Conservation (phyloP, 164 flowering plant genomes). For the Warburgia ugandensis region DNA sequence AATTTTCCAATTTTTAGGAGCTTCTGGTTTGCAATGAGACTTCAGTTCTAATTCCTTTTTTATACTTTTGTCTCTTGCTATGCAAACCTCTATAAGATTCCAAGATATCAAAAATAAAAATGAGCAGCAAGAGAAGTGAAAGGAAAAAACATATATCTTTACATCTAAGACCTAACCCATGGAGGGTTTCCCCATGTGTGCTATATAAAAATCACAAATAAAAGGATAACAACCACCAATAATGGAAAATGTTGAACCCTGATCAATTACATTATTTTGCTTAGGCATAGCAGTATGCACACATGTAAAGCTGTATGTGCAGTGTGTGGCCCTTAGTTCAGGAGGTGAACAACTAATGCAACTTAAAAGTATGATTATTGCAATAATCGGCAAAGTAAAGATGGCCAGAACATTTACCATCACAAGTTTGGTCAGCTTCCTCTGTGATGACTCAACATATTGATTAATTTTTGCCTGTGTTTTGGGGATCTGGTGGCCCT, state of each 20-base stretch:
- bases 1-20: no score
- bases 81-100: no score
- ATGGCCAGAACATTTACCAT: constrained; percentile 46
- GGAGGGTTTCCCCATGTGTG: no score
- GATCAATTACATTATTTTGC: not conserved
- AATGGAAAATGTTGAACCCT: not conserved
- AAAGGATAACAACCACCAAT: no score
- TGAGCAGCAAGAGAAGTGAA: no score
- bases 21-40: no score
- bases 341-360: not conserved
- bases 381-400: not conserved
- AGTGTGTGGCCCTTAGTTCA: not conserved
- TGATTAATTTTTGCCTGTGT: constrained; percentile 76
- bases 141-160: no score
- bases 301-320: not conserved
- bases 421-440: constrained; percentile 85
- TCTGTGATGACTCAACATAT: constrained; percentile 75
- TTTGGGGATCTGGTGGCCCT: constrained; percentile 72
- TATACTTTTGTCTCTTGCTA: no score
- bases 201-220: no score
- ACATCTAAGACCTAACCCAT: no score
- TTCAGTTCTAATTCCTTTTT: no score
- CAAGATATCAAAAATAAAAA: no score
- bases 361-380: not conserved
- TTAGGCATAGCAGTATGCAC: not conserved